phyloP scores from a whole-genome alignment of 2,329 filamentous ascomycete species.

The Fusarium robinianum region DNA sequence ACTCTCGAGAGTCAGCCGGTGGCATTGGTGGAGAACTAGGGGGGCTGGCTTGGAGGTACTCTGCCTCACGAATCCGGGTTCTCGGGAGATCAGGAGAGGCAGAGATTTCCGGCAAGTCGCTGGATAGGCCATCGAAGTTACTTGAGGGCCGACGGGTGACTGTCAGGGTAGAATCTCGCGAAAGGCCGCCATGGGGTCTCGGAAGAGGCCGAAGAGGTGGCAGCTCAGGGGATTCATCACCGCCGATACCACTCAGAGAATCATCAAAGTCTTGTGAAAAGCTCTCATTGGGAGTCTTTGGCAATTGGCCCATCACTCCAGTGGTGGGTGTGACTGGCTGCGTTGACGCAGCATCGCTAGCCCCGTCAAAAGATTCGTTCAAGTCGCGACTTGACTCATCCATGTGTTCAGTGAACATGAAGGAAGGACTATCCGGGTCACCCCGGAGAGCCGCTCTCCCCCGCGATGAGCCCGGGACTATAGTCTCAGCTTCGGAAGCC shows the following conservation, averaged over 20 bases:
- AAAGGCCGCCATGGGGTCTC: constrained; percentile 41
- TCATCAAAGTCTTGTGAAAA: constrained; percentile 22
- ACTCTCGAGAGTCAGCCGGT: constrained; percentile 22
- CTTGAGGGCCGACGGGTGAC: constrained; percentile 45
- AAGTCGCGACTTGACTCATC: constrained; percentile 16
- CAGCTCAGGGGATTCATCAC: constrained; percentile 42
- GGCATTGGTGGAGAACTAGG: constrained; percentile 53
- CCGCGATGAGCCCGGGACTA: constrained; percentile 24
- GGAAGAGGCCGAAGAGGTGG: constrained; percentile 42
- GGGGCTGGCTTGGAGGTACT: constrained; percentile 49
- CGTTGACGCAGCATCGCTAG: constrained; percentile 17
- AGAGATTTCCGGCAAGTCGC: constrained; percentile 50
- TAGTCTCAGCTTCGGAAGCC: constrained; percentile 32
- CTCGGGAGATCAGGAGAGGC: constrained; percentile 46
- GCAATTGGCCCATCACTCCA: constrained; percentile 11
- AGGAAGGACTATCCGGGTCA: constrained; percentile 24
- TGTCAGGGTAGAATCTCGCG: constrained; percentile 47
- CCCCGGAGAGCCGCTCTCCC: constrained; percentile 12
- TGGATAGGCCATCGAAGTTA: constrained; percentile 47
- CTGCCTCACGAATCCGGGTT: constrained; percentile 39
- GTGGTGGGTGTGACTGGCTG: constrained; percentile 26
- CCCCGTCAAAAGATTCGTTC: constrained; percentile 20
- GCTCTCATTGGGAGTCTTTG: constrained; percentile 29
- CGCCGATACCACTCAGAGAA: constrained; percentile 21
- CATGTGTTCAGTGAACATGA: constrained; percentile 26